Percentiles rank a stretch among this genome's conserved stretches.
Evolutionary conservation across 805 yeast genomes (phyloP).

Genomic region (Ogataea dorogensis): DNA sequence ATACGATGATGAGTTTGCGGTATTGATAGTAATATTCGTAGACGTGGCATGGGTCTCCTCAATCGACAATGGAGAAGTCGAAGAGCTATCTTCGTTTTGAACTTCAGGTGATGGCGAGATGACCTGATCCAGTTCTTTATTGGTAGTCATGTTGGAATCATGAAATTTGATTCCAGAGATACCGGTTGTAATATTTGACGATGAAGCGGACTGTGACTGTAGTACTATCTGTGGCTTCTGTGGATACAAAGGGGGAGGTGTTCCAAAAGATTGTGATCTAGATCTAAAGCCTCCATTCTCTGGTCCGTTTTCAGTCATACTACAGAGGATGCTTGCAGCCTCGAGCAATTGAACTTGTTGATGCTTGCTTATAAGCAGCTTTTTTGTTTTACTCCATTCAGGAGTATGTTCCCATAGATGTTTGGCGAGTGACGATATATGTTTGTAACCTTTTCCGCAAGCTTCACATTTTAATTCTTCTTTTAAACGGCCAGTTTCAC

Average conservation of each 20-base stretch:
- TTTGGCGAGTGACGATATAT: constrained; percentile 81
- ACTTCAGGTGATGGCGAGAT: constrained; percentile 20
- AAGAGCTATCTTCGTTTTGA: constrained; percentile 10
- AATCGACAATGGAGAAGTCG: constrained; percentile 18
- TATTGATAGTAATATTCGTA: constrained; percentile 16
- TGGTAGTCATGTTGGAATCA: background rate
- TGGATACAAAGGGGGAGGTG: constrained; percentile 17
- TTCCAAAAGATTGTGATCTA: constrained; percentile 20
- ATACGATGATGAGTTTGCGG: constrained; percentile 5
- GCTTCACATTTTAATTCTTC: constrained; percentile 87
- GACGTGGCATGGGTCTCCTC: constrained; percentile 23
- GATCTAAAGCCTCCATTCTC: constrained; percentile 18
- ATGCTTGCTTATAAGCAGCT: constrained; percentile 77
- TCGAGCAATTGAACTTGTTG: constrained; percentile 83
- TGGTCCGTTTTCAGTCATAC: constrained; percentile 53
- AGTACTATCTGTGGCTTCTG: constrained; percentile 13
- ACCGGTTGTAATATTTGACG: constrained; percentile 1
- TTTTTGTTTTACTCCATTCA: constrained; percentile 87
- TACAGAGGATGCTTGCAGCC: constrained; percentile 74
- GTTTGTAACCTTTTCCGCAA: constrained; percentile 90
- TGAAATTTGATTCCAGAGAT: background rate
- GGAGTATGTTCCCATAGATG: constrained; percentile 95
- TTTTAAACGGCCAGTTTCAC: constrained; percentile 80
- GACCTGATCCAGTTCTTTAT: constrained; percentile 2
- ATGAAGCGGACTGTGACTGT: constrained; percentile 3